Evolutionary conservation across 140 eudicot genomes (phyloP).

Genomic region (Senecio squalidus): DNA sequence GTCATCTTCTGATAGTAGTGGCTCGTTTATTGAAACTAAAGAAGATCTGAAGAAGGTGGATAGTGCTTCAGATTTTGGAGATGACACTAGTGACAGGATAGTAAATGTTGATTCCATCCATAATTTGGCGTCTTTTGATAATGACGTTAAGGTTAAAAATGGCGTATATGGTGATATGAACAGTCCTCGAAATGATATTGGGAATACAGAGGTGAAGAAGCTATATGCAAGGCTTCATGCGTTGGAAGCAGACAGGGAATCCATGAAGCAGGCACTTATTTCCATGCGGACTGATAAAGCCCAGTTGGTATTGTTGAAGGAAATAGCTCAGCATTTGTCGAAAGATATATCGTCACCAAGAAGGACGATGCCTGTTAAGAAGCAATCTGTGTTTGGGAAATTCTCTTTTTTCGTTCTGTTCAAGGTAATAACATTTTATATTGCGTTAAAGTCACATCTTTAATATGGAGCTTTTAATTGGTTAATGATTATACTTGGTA

Average conservation of each 20-base stretch:
- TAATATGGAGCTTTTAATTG: not conserved
- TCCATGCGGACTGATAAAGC: constrained; percentile 93
- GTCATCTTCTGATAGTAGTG: constrained; percentile 36
- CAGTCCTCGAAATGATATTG: constrained; percentile 39
- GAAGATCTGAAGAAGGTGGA: constrained; percentile 44
- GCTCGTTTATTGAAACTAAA: constrained; percentile 17
- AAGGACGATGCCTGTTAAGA: constrained; percentile 44
- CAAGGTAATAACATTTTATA: constrained; percentile 46
- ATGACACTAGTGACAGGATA: constrained; percentile 67
- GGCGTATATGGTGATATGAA: constrained; percentile 39
- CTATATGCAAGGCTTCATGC: constrained; percentile 78
- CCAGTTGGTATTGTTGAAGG: constrained; percentile 68
- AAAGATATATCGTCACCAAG: constrained; percentile 56
- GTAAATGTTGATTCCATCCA: constrained; percentile 73
- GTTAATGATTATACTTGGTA: not conserved
- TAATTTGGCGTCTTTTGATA: constrained; percentile 37
- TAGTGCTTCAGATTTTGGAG: constrained; percentile 55
- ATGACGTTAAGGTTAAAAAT: constrained; percentile 59
- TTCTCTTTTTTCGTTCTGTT: constrained; percentile 44
- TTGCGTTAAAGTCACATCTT: not conserved
- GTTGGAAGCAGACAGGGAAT: constrained; percentile 91
- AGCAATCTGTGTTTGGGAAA: constrained; percentile 35
- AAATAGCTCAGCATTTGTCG: constrained; percentile 77
- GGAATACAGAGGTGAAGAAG: constrained; percentile 62
- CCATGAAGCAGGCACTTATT: constrained; percentile 80